Percentiles rank a stretch among this genome's conserved stretches.
phyloP scores from a whole-genome alignment of 257 asterid species.

The Scutellaria baicalensis region DNA sequence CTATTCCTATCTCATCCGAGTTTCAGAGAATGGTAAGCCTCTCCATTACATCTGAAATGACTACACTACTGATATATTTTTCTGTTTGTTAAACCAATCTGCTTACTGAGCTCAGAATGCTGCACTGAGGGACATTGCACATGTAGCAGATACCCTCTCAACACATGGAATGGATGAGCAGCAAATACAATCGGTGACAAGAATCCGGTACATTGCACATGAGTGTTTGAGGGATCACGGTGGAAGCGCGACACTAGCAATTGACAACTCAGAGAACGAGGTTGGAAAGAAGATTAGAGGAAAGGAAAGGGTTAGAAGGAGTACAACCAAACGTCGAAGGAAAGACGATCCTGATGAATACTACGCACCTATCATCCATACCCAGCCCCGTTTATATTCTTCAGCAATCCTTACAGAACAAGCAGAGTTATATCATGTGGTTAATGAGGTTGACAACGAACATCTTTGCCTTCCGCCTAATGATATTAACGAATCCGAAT shows the following conservation, averaged over 20 bases:
- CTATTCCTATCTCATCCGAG: slow-evolving; percentile 83
- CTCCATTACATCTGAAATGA: background rate
- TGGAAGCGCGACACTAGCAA: slow-evolving; percentile 30
- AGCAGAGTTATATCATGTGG: slow-evolving; percentile 31
- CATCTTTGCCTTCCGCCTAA: slow-evolving; percentile 24
- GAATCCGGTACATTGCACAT: slow-evolving; percentile 61
- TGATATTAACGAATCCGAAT: slow-evolving; percentile 33
- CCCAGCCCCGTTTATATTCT: slow-evolving; percentile 33
- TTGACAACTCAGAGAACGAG: slow-evolving; percentile 42
- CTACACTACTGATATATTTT: background rate
- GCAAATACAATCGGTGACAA: slow-evolving; percentile 61
- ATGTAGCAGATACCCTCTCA: slow-evolving; percentile 60
- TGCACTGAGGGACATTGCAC: slow-evolving; percentile 79
- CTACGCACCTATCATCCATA: slow-evolving; percentile 22
- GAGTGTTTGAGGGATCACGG: slow-evolving; percentile 73
- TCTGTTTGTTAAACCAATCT: slow-evolving; percentile 11
- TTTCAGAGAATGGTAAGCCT: slow-evolving; percentile 78
- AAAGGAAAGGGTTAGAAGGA: slow-evolving; percentile 83
- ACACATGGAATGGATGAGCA: slow-evolving; percentile 86
- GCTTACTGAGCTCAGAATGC: slow-evolving; percentile 41
- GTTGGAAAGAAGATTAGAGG: slow-evolving; percentile 55
- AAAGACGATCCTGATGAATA: slow-evolving; percentile 62
- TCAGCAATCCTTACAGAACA: slow-evolving; percentile 27
- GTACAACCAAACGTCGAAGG: slow-evolving; percentile 58
- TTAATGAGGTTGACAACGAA: slow-evolving; percentile 28